Conservation (phyloP, 2,329 filamentous ascomycete species). For the Colletotrichum agaves region DNA sequence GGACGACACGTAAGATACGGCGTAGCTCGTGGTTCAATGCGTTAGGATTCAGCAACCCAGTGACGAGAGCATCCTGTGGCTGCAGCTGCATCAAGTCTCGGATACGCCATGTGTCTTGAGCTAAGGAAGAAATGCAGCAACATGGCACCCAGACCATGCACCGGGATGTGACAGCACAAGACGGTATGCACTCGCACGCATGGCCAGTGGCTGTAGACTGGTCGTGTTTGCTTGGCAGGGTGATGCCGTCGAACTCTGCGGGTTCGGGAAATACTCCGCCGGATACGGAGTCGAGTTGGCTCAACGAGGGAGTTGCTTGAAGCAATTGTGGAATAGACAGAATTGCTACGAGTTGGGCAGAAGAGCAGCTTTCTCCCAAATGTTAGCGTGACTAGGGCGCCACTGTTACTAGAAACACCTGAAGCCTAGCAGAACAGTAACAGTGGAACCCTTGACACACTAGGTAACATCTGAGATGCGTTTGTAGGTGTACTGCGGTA, state of each 20-base stretch:
- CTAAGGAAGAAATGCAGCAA: constrained; percentile 5
- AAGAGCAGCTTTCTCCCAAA: no score
- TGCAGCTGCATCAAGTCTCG: constrained; percentile 8
- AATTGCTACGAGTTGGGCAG: not conserved
- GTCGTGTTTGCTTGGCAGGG: not conserved
- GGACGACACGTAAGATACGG: not conserved
- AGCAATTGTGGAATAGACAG: constrained; percentile 1
- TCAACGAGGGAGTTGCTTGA: constrained; percentile 24
- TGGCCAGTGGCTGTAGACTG: not conserved
- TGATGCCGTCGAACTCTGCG: not conserved
- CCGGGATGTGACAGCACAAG: not conserved
- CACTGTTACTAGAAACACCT: no score
- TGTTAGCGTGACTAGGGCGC: no score
- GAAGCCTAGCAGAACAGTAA: no score
- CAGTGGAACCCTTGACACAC: no score
- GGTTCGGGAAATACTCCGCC: not conserved
- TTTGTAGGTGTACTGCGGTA: no score
- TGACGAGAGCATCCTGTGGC: constrained; percentile 12
- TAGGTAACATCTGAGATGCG: no score
- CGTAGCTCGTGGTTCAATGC: not conserved
- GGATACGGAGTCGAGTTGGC: not conserved
- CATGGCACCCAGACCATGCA: not conserved
- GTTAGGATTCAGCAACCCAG: constrained; percentile 5
- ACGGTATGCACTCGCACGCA: not conserved
- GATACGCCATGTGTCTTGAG: not conserved